These are phyloP conservation scores for Quercus variabilis DNA, from an alignment of 306 rosid genomes.

Conservation along the genomic window DNA sequence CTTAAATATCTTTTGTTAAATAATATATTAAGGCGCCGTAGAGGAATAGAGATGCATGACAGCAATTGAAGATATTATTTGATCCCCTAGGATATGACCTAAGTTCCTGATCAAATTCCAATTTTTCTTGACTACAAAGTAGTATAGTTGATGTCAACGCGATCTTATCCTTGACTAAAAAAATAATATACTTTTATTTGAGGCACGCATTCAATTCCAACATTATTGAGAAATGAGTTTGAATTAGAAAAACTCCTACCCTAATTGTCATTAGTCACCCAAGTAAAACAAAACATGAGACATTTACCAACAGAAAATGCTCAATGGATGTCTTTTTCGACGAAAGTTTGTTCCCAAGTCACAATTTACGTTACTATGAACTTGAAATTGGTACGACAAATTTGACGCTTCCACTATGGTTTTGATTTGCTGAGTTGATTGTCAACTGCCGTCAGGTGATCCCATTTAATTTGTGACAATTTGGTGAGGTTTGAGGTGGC, in stretches of 20 bases:
- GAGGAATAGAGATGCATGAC: neutral
- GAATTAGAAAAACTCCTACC: neutral
- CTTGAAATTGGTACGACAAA: neutral
- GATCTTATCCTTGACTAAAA: slow-evolving; percentile 34
- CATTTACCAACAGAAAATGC: neutral
- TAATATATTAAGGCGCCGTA: neutral
- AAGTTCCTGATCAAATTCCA: slow-evolving; percentile 10
- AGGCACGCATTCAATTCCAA: slow-evolving; percentile 20
- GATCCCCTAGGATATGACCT: neutral
- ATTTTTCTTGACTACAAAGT: slow-evolving; percentile 8
- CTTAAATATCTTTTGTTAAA: no score
- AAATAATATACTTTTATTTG: slow-evolving; percentile 17
- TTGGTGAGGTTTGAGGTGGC: neutral
- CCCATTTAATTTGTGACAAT: neutral
- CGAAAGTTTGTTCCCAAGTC: neutral
- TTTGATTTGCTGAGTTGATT: slow-evolving; percentile 6
- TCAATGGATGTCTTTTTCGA: neutral
- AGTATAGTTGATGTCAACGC: slow-evolving; percentile 21
- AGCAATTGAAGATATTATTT: slow-evolving; percentile 10
- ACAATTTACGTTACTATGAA: neutral
- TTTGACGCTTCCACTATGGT: slow-evolving; percentile 19
- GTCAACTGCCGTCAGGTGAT: neutral
- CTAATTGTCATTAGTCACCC: neutral
- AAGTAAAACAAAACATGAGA: neutral
- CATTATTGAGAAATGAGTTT: slow-evolving; percentile 11